A percentile compares a stretch with the other conserved stretches of the same genome.
Conservation (phyloP, 2,329 filamentous ascomycete species). For the Beauveria sp. region DNA sequence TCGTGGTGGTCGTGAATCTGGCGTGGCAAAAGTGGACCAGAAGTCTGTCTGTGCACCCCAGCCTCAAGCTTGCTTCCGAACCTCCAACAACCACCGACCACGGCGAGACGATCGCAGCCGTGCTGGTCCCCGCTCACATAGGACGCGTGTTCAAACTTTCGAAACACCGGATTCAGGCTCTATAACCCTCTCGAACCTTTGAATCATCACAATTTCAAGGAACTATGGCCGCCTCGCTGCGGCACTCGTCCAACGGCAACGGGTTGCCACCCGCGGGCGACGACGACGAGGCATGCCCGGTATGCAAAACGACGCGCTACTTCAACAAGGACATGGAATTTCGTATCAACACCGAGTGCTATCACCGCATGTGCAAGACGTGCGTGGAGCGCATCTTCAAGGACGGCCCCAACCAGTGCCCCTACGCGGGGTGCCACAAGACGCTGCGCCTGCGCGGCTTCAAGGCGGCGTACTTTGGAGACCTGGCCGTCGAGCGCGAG, state of each 20-base stretch:
- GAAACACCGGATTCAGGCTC: not conserved
- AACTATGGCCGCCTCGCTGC: constrained; percentile 11
- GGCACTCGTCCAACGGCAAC: constrained; percentile 2
- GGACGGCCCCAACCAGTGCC: constrained; percentile 84
- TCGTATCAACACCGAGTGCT: constrained; percentile 96
- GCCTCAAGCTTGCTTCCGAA: not conserved
- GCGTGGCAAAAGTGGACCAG: not conserved
- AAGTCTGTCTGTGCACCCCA: not conserved
- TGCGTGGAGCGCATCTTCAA: constrained; percentile 94
- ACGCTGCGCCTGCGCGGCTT: constrained; percentile 82
- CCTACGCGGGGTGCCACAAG: constrained; percentile 78
- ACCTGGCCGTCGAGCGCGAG: constrained; percentile 82
- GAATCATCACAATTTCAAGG: not conserved
- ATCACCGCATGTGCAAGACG: constrained; percentile 96
- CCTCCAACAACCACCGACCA: not conserved
- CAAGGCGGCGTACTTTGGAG: constrained; percentile 80
- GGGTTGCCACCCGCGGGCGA: constrained; percentile 16
- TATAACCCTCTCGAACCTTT: not conserved
- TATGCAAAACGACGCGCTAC: constrained; percentile 95
- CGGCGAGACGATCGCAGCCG: not conserved
- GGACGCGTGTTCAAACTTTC: not conserved
- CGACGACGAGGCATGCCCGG: constrained; percentile 73
- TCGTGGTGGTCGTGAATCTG: not conserved
- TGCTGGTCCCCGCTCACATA: not conserved
- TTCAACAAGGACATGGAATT: constrained; percentile 92